Evolutionary conservation across 2,329 filamentous ascomycete species (phyloP).

Genomic region (Coleophoma cylindrospora): DNA sequence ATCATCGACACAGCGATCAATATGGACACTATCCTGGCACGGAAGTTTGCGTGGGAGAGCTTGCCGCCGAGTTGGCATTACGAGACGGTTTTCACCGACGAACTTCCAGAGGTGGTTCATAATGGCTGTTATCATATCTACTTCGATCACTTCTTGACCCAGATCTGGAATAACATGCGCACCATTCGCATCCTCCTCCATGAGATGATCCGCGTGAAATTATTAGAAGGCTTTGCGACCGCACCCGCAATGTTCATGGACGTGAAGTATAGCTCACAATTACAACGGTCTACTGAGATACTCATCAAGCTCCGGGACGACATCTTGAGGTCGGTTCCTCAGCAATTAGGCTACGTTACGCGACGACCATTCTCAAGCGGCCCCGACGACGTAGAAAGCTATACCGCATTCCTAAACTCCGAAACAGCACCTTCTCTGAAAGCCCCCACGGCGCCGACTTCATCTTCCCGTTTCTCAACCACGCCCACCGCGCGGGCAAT

Average conservation of each 20-base stretch:
- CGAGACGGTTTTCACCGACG: constrained; percentile 1
- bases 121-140: constrained; percentile 3
- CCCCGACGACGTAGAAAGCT: neutral
- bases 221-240: constrained; percentile 4
- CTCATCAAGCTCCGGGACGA: constrained; percentile 2
- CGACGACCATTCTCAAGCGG: constrained; percentile 3
- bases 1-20: constrained; percentile 6
- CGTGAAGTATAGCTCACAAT: neutral
- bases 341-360: constrained; percentile 4
- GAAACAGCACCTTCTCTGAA: too few relatives aligned
- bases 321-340: neutral
- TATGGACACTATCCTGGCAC: constrained; percentile 5
- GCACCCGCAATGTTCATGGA: constrained; percentile 4
- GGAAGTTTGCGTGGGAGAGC: neutral
- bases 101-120: neutral
- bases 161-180: constrained; percentile 4
- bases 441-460: neutral
- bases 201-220: constrained; percentile 2
- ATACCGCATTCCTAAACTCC: neutral
- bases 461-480: neutral
- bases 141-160: neutral
- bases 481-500: constrained; percentile 1
- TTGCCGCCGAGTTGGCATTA: neutral
- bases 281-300: constrained; percentile 4
- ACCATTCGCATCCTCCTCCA: constrained; percentile 1